Base-by-base conservation (phyloP, 768 basidiomycete genomes). In the Lactifluus pinguis region DNA sequence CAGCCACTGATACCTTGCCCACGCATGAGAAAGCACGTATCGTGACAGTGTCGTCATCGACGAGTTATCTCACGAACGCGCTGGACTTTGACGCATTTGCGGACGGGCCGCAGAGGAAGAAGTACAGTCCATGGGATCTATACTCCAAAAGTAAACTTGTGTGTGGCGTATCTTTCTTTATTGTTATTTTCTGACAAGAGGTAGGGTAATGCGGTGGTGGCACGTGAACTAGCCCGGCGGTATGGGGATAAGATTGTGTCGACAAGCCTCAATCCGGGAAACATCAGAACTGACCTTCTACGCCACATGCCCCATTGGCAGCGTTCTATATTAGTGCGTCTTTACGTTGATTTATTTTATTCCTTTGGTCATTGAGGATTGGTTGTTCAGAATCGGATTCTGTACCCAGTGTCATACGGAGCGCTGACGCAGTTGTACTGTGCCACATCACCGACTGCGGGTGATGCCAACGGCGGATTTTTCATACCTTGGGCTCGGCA, bases 161-260 rank as follows among this genome's bases (percentile, higher is more conserved):
- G 64, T 17, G 75, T 68, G 13, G 21, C 2, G 5, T 6, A 1
- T 4, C 3, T 3, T n/a, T 11, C 19, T 17, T 10, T 25, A 6
- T 7, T 10, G 8, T 15, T 30, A 0, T 15, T 34, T 32, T 11
- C 19, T 55, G 55, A 50, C 58, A 7, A 56, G 58, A 13, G 6
- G 30, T 21, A 66, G 65, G 81, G 72, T 14, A 77, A 80, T 53
- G 69, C 79, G 2, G 72, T 81, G 5, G 68, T 76, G 13, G 71
- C 79, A 4, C 64, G 72, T 25, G 83, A 82, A 66, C 69, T 83
- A 25, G 77, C 76, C 25, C 68, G 78, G 51, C 72, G 78, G 60
- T 78, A 79, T 63, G 75, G 70, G 1, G 76, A 78, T 36, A 64
- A 77, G 62, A 77, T 84, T 55, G 72, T 83, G 0, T 76, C 76